Evolutionary conservation across 441 rosid species (phyloP).

Genomic region (Brassica balearica): DNA sequence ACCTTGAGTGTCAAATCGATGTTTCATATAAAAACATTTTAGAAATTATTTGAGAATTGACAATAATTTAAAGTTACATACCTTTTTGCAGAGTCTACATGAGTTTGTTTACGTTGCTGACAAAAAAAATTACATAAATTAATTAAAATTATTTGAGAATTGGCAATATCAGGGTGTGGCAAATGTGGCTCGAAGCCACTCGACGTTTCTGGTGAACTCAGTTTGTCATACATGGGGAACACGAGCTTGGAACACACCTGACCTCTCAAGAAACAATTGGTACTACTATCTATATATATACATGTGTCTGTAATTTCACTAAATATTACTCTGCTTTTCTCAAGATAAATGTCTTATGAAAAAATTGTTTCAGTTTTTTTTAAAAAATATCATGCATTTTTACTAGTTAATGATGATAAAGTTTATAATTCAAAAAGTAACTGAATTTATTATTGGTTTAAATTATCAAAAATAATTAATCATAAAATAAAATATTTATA

Average conservation of each 20-base stretch:
- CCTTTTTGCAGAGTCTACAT: no score
- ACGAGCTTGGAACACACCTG: neutral
- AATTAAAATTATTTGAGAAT: no score
- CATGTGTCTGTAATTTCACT: neutral
- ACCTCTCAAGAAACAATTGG: conserved; percentile 3
- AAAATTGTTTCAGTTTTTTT: neutral
- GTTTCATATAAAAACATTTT: neutral
- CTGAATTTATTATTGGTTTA: no score
- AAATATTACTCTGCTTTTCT: neutral
- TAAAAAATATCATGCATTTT: neutral
- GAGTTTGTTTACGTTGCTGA: no score
- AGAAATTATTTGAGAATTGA: neutral
- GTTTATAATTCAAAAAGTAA: neutral
- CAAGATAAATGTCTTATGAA: no score
- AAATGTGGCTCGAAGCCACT: neutral
- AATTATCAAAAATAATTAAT: no score
- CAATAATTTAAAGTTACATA: no score
- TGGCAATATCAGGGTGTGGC: conserved; percentile 33
- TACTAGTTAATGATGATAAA: neutral
- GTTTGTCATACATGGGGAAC: neutral
- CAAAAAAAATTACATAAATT: no score
- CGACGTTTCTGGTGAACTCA: neutral
- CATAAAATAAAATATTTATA: no score
- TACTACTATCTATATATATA: neutral
- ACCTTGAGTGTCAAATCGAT: neutral